Percentiles rank a stretch among this genome's conserved stretches.
These are phyloP conservation scores for Blastobotrys aristatus DNA, from an alignment of 1,139 yeast genomes.

Conservation along the genomic window DNA sequence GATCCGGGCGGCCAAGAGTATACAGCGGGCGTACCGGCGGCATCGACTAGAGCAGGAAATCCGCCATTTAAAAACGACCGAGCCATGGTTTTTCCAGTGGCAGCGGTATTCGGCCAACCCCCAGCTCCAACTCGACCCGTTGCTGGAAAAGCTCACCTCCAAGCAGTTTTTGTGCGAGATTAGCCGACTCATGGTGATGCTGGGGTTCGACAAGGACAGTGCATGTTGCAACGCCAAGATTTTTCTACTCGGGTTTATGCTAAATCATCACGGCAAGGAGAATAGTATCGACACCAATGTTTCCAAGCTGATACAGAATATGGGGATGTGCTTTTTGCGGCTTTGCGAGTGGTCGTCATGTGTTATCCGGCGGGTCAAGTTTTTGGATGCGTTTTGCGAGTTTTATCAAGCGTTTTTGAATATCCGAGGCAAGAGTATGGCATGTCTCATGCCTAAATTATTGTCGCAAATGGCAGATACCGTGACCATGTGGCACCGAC, in stretches of 20 bases:
- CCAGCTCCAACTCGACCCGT: conserved; percentile 7
- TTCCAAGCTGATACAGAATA: conserved; percentile 16
- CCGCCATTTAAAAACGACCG: conserved; percentile 12
- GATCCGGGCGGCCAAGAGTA: conserved; percentile 14
- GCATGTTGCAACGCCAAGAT: conserved; percentile 26
- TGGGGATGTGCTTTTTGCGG: conserved; percentile 22
- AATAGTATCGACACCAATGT: conserved; percentile 15
- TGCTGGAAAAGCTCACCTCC: conserved; percentile 4
- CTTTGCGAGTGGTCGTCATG: conserved; percentile 22
- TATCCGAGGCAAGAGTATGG: conserved; percentile 23
- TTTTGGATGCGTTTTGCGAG: conserved; percentile 23
- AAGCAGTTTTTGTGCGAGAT: conserved; percentile 14
- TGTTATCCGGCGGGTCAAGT: conserved; percentile 21
- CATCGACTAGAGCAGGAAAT: conserved; percentile 19
- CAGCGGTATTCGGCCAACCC: conserved; percentile 4
- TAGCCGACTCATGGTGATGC: conserved; percentile 18
- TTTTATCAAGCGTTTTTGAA: conserved; percentile 22
- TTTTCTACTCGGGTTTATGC: conserved; percentile 26
- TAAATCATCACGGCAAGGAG: conserved; percentile 19
- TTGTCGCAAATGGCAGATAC: conserved; percentile 10
- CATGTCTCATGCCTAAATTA: conserved; percentile 15
- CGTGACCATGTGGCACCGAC: conserved; percentile 5
- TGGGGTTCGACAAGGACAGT: conserved; percentile 11
- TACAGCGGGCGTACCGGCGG: conserved; percentile 20
- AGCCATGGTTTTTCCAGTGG: conserved; percentile 25